Evolutionary conservation across 2,329 filamentous ascomycete genomes (phyloP).

Genomic region (Coleophoma eucalyptorum): DNA sequence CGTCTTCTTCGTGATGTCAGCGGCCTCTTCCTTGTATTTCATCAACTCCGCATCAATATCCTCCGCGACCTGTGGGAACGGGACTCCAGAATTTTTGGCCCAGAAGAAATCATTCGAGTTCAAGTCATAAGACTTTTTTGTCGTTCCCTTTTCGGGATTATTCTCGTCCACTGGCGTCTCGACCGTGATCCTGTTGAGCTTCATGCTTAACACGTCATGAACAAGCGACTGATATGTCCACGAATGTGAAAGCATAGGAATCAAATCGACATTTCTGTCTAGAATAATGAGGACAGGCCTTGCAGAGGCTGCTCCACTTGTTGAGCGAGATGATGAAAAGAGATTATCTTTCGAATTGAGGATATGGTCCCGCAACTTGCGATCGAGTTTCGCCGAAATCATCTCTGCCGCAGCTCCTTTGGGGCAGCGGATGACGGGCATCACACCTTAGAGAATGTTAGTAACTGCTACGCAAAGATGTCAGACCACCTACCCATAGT

Average conservation of each 20-base stretch:
- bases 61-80: conserved; percentile 94
- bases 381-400: conserved; percentile 89
- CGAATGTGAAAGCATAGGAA: conserved; percentile 98
- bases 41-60: conserved; percentile 93
- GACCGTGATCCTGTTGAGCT: conserved; percentile 90
- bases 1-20: conserved; percentile 91
- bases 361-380: conserved; percentile 93
- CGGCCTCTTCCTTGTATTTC: conserved; percentile 92
- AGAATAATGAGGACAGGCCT: conserved; percentile 89
- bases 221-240: conserved; percentile 87
- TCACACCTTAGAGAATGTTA: conserved; percentile 55
- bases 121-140: conserved; percentile 87
- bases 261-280: conserved; percentile 91
- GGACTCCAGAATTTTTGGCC: conserved; percentile 84
- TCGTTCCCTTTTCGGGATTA: conserved; percentile 68
- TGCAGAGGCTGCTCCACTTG: conserved; percentile 62
- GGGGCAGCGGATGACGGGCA: conserved; percentile 92
- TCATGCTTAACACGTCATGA: conserved; percentile 72
- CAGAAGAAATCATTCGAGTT: conserved; percentile 94
- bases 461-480: no score
- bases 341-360: conserved; percentile 97
- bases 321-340: conserved; percentile 64
- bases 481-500: conserved; percentile 71
- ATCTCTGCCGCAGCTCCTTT: conserved; percentile 91
- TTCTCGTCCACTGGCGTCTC: conserved; percentile 77